These are phyloP conservation scores for Phytophthora chlamydospora DNA, from an alignment of 352 stramenopile species.

Conservation along the genomic window DNA sequence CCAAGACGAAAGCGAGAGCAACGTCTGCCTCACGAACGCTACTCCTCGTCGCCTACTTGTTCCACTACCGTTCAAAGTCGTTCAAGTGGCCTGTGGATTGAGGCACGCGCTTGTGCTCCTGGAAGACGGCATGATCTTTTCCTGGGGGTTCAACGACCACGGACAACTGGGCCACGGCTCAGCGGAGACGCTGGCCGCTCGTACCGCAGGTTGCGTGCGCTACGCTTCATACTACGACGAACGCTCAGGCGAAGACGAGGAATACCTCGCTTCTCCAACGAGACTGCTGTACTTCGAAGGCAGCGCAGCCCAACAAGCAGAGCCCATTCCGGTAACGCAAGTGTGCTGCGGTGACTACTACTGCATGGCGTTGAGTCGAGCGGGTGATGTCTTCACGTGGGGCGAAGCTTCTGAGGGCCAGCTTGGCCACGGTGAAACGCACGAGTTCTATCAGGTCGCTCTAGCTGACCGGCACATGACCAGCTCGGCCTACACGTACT, in stretches of 20 bases:
- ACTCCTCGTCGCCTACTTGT: slow-evolving; percentile 38
- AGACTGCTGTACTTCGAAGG: slow-evolving; percentile 73
- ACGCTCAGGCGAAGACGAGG: slow-evolving; percentile 45
- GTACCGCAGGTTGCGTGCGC: slow-evolving; percentile 36
- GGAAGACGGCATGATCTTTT: slow-evolving; percentile 62
- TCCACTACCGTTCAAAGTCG: slow-evolving; percentile 25
- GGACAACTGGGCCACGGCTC: slow-evolving; percentile 75
- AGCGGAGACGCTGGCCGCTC: slow-evolving; percentile 48
- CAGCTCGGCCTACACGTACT: slow-evolving; percentile 74
- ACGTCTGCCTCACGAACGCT: slow-evolving; percentile 24
- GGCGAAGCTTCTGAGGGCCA: slow-evolving; percentile 78
- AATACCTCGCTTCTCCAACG: slow-evolving; percentile 52
- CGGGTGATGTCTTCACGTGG: slow-evolving; percentile 78
- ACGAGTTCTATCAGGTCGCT: slow-evolving; percentile 62
- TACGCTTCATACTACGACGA: slow-evolving; percentile 65
- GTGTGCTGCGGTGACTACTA: slow-evolving; percentile 80
- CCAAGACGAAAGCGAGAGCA: slow-evolving; percentile 7
- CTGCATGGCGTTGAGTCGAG: slow-evolving; percentile 60
- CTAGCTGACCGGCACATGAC: slow-evolving; percentile 67
- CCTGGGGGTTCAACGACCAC: slow-evolving; percentile 83
- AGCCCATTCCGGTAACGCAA: slow-evolving; percentile 58
- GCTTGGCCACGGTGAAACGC: slow-evolving; percentile 62
- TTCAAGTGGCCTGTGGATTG: slow-evolving; percentile 54
- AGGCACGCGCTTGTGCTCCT: slow-evolving; percentile 63
- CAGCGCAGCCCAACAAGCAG: slow-evolving; percentile 55